Percentiles rank a stretch among this genome's conserved stretches.
These are phyloP conservation scores for Saccharomyces hybrid DNA, from an alignment of 1,139 yeast species.

Conservation along the genomic window DNA sequence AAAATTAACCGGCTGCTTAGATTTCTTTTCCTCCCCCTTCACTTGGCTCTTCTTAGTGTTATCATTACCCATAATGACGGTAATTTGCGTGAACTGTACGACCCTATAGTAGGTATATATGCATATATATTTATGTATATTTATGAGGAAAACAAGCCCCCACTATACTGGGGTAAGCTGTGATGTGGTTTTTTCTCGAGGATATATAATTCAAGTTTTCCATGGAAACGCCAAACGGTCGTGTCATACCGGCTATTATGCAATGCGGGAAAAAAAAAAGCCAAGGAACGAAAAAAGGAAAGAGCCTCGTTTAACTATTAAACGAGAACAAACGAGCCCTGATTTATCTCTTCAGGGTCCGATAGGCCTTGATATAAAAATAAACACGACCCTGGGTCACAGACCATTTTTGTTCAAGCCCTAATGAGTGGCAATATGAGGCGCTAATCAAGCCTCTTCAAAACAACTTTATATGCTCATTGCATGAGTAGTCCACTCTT, in stretches of 20 bases:
- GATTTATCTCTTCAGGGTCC: background rate
- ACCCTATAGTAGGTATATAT: background rate
- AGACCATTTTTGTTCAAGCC: background rate
- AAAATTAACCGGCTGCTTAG: constrained; percentile 11
- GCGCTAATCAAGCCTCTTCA: background rate
- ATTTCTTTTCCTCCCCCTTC: background rate
- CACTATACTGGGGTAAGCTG: constrained; percentile 45
- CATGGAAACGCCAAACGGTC: background rate
- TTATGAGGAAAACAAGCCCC: constrained; percentile 27
- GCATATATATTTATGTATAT: background rate
- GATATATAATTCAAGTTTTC: background rate
- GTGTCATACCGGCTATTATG: background rate
- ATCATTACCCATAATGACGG: background rate
- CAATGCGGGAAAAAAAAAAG: background rate
- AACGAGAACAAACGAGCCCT: background rate
- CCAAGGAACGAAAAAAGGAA: constrained; percentile 2
- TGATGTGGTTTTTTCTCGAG: constrained; percentile 20
- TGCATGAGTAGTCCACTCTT: background rate
- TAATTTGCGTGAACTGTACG: background rate
- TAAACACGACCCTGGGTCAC: background rate
- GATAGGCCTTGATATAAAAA: background rate
- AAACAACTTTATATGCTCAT: background rate
- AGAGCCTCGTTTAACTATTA: background rate
- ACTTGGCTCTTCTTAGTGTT: background rate
- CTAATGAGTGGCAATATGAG: background rate